Evolutionary conservation across 768 basidiomycete genomes (phyloP).

Genomic region (Boletus sp.): DNA sequence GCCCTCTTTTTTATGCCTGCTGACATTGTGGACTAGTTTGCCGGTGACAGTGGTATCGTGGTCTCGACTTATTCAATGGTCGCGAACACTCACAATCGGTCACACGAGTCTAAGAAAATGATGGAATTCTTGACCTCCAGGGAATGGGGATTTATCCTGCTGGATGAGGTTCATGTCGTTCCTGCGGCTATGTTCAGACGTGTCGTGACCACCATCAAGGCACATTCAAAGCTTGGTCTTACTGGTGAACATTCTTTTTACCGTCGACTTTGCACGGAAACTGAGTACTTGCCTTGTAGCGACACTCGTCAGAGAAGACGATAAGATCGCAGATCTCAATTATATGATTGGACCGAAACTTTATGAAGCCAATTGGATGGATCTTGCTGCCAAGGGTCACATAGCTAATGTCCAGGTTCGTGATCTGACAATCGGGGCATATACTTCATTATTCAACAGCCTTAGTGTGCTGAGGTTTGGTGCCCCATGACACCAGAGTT

Average conservation of each 20-base stretch:
- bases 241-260: conserved; percentile 59
- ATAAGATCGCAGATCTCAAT: conserved; percentile 97
- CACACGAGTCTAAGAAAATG: conserved; percentile 99
- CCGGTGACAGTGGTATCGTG: conserved; percentile 95
- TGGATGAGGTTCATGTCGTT: conserved; percentile 99
- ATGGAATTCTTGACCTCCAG: conserved; percentile 99
- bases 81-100: conserved; percentile 95
- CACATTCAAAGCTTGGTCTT: conserved; percentile 95
- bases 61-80: conserved; percentile 99
- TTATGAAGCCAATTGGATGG: conserved; percentile 99
- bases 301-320: conserved; percentile 97
- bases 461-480: conserved; percentile 98
- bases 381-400: conserved; percentile 97
- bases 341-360: conserved; percentile 99
- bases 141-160: conserved; percentile 97
- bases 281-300: conserved; percentile 46
- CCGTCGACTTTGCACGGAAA: neutral
- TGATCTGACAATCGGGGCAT: neutral
- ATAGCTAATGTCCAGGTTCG: conserved; percentile 99
- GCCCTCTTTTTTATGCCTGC: neutral
- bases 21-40: conserved; percentile 59
- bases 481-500: conserved; percentile 99
- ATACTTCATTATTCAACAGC: conserved; percentile 2
- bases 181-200: conserved; percentile 98
- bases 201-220: conserved; percentile 97